Percentiles rank a stretch among this genome's conserved stretches.
Conservation (phyloP, 2,329 filamentous ascomycete genomes). For the Fusarium sp. region DNA sequence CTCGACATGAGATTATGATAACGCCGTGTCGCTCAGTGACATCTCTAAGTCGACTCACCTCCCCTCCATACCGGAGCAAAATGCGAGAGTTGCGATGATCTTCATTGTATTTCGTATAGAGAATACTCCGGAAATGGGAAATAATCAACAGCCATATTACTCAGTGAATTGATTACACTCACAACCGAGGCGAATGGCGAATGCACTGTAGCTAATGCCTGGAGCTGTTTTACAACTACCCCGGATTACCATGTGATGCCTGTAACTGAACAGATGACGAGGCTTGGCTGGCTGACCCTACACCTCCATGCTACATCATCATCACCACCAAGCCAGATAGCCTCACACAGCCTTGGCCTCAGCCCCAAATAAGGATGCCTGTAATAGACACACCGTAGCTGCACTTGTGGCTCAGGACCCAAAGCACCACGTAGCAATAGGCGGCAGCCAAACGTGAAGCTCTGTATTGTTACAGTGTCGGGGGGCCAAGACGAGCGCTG, state of each 20-base stretch:
- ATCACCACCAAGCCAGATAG: slow-evolving; percentile 9
- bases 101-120: neutral
- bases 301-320: slow-evolving; percentile 10
- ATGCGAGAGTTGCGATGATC: neutral
- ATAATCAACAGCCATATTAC: neutral
- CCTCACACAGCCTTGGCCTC: slow-evolving; percentile 4
- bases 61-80: neutral
- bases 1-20: slow-evolving; percentile 11
- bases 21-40: slow-evolving; percentile 15
- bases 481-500: slow-evolving; percentile 9
- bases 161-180: neutral
- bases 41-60: slow-evolving; percentile 6
- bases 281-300: slow-evolving; percentile 32
- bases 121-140: neutral
- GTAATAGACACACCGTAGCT: slow-evolving; percentile 1
- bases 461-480: slow-evolving; percentile 21
- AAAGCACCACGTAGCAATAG: slow-evolving; percentile 1
- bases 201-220: too few relatives aligned
- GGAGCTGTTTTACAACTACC: slow-evolving; percentile 10
- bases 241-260: slow-evolving; percentile 24
- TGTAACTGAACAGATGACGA: slow-evolving; percentile 30
- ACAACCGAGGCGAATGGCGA: too few relatives aligned
- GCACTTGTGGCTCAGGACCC: slow-evolving; percentile 1
- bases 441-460: slow-evolving; percentile 20
- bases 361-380: slow-evolving; percentile 25